These are phyloP conservation scores for Lichtheimia hyalospora DNA, from an alignment of 371 early-diverging fungal species.

Conservation along the genomic window DNA sequence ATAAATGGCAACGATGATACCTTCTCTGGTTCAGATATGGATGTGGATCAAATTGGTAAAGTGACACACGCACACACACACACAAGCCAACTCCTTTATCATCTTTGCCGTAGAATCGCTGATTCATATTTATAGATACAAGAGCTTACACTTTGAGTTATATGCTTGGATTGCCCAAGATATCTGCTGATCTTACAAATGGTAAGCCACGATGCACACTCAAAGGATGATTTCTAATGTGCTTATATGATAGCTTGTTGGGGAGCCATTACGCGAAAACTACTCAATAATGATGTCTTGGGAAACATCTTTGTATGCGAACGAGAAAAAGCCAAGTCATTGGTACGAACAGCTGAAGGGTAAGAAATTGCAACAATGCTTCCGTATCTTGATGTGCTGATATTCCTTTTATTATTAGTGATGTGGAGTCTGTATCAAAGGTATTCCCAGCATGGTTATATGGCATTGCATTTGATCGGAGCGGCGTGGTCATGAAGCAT, in stretches of 20 bases:
- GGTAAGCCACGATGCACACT: conserved; percentile 10
- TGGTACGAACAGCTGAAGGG: conserved; percentile 15
- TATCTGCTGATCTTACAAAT: conserved; percentile 20
- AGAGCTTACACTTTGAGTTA: conserved; percentile 23
- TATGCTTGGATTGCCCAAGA: conserved; percentile 30
- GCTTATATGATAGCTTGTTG: conserved; percentile 17
- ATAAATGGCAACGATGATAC: too few relatives aligned
- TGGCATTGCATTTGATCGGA: conserved; percentile 32
- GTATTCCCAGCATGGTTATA: conserved; percentile 40
- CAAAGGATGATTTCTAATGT: too few relatives aligned
- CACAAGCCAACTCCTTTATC: too few relatives aligned
- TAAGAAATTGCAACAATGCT: conserved; percentile 1
- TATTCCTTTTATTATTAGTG: conserved; percentile 1
- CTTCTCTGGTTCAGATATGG: too few relatives aligned
- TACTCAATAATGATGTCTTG: conserved; percentile 21
- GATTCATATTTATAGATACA: neutral
- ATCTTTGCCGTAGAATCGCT: too few relatives aligned
- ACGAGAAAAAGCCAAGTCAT: conserved; percentile 14
- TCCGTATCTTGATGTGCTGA: neutral
- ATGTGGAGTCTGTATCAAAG: conserved; percentile 9
- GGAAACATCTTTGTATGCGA: conserved; percentile 36
- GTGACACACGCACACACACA: too few relatives aligned
- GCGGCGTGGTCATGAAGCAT: conserved; percentile 42
- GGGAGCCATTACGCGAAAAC: conserved; percentile 21
- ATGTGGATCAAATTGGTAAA: too few relatives aligned